These are phyloP conservation scores for Hanseniaspora valbyensis DNA, from an alignment of 805 yeast species.

Conservation along the genomic window DNA sequence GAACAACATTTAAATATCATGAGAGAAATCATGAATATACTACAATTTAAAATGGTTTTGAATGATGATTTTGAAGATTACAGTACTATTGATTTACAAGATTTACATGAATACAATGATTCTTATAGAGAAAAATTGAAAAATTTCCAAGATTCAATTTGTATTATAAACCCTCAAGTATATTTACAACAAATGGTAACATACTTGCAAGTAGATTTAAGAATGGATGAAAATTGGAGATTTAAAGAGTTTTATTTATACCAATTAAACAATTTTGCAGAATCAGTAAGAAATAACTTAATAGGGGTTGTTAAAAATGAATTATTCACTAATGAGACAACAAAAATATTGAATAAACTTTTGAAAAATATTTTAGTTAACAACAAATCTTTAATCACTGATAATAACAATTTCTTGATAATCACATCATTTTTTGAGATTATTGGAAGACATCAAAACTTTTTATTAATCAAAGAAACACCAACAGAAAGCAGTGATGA, in stretches of 20 bases:
- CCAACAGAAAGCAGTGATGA: constrained; percentile 30
- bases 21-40: constrained; percentile 51
- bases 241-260: constrained; percentile 75
- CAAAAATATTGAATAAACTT: constrained; percentile 33
- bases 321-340: constrained; percentile 56
- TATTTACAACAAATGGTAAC: constrained; percentile 48
- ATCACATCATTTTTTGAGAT: constrained; percentile 77
- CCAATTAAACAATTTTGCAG: constrained; percentile 70
- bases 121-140: constrained; percentile 57
- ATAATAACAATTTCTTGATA: constrained; percentile 62
- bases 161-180: constrained; percentile 46
- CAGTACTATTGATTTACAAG: constrained; percentile 43
- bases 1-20: constrained; percentile 41
- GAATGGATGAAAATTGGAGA: constrained; percentile 52
- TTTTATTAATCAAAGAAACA: constrained; percentile 37
- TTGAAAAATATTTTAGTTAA: constrained; percentile 23
- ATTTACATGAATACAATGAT: constrained; percentile 67
- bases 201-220: constrained; percentile 5
- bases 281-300: constrained; percentile 65
- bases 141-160: constrained; percentile 74
- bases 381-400: constrained; percentile 31
- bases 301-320: constrained; percentile 58
- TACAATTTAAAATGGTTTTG: constrained; percentile 67
- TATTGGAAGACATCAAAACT: constrained; percentile 63
- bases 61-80: constrained; percentile 68